Conservation (phyloP, 352 stramenopile species). For the Phytophthora cactorum region DNA sequence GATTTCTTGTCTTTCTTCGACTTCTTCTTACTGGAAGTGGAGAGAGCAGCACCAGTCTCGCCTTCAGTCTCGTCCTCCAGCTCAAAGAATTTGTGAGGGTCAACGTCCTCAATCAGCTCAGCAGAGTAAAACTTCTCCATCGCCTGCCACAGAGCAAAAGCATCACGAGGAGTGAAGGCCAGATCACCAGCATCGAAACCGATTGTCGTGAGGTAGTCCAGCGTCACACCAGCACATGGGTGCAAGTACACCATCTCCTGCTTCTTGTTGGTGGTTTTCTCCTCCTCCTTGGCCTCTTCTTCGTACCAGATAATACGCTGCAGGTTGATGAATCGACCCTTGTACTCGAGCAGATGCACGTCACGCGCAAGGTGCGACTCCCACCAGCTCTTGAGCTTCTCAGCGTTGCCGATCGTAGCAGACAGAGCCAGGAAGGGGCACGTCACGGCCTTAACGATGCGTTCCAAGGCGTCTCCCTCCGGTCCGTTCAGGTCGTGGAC, state of each 20-base stretch:
- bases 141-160: conserved; percentile 95
- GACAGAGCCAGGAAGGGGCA: conserved; percentile 98
- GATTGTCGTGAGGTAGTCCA: conserved; percentile 86
- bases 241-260: conserved; percentile 83
- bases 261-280: conserved; percentile 38
- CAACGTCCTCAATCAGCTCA: conserved; percentile 91
- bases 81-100: conserved; percentile 96
- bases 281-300: conserved; percentile 42
- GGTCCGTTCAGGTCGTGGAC: conserved; percentile 98
- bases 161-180: conserved; percentile 97
- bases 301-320: conserved; percentile 96
- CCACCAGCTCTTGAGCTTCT: conserved; percentile 95
- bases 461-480: conserved; percentile 96
- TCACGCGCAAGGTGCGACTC: conserved; percentile 86
- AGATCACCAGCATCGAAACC: conserved; percentile 85
- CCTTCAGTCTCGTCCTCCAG: conserved; percentile 49
- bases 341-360: conserved; percentile 95
- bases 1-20: conserved; percentile 62
- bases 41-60: conserved; percentile 5
- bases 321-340: conserved; percentile 98
- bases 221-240: conserved; percentile 82
- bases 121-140: conserved; percentile 78
- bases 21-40: conserved; percentile 58
- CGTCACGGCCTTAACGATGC: conserved; percentile 94
- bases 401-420: conserved; percentile 98